phyloP scores from a whole-genome alignment of 352 stramenopile species.

The Pythium monospermum region DNA sequence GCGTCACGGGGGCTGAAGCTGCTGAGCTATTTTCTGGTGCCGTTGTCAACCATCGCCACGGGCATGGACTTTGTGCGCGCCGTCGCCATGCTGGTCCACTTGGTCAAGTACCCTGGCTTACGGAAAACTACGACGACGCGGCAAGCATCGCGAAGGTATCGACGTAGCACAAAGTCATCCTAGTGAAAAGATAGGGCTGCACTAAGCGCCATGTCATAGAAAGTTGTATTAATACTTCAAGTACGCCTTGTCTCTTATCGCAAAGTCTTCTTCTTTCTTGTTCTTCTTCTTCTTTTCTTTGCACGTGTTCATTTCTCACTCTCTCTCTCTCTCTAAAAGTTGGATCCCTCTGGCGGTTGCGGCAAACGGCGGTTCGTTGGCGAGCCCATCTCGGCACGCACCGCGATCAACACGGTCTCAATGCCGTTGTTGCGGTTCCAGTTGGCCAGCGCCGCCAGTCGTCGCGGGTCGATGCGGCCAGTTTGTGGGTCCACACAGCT shows the following conservation, averaged over 20 bases:
- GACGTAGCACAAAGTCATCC: neutral
- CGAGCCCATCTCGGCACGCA: constrained; percentile 88
- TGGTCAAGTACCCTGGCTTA: constrained; percentile 38
- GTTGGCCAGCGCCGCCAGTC: constrained; percentile 57
- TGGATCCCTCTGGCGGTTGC: constrained; percentile 87
- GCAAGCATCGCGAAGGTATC: neutral
- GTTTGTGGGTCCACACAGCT: constrained; percentile 91
- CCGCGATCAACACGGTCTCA: constrained; percentile 85
- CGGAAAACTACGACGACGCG: no score
- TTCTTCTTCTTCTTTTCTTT: no score
- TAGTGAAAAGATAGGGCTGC: no score
- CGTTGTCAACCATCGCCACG: constrained; percentile 50
- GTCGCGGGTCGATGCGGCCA: constrained; percentile 75
- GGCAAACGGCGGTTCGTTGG: constrained; percentile 86
- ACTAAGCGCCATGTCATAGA: no score
- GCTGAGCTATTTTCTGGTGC: constrained; percentile 46
- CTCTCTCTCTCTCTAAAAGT: no score
- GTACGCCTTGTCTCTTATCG: constrained; percentile 20
- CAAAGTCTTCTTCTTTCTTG: neutral
- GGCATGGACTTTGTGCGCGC: constrained; percentile 53
- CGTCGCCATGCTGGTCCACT: constrained; percentile 44
- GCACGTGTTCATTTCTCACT: no score
- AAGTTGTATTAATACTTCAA: no score
- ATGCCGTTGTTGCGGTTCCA: constrained; percentile 90
- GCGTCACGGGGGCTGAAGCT: constrained; percentile 24